Conservation (phyloP, 805 yeast species). For the Pichia cephalocereana region DNA sequence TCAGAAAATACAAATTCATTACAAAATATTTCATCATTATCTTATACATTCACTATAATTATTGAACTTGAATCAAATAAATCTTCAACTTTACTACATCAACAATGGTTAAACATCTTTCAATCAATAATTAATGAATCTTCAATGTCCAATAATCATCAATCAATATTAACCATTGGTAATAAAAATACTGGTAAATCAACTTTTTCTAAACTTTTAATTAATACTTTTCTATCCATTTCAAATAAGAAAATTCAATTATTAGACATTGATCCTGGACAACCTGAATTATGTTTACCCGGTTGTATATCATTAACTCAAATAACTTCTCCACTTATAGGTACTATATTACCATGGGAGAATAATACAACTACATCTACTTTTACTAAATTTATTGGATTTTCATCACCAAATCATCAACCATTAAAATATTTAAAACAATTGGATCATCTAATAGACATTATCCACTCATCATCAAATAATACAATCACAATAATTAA, state of each 20-base stretch:
- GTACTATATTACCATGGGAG: conserved; percentile 23
- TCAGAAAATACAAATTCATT: background rate
- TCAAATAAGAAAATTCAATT: conserved; percentile 29
- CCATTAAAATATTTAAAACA: conserved; percentile 47
- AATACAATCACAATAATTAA: conserved; percentile 39
- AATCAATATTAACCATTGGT: conserved; percentile 39
- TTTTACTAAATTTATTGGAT: conserved; percentile 41
- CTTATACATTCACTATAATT: conserved; percentile 30
- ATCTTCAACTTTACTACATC: conserved; percentile 21
- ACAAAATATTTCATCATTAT: conserved; percentile 3
- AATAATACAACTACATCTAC: conserved; percentile 12
- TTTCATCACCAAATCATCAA: conserved; percentile 54
- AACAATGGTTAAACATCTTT: conserved; percentile 19
- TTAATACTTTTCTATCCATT: conserved; percentile 36
- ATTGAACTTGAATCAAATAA: conserved; percentile 19
- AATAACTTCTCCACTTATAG: conserved; percentile 28
- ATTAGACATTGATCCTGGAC: conserved; percentile 84
- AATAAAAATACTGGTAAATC: conserved; percentile 80
- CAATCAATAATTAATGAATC: background rate
- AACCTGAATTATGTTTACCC: conserved; percentile 68
- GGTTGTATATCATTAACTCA: conserved; percentile 53
- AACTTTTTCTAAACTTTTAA: conserved; percentile 47
- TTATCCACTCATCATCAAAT: conserved; percentile 13
- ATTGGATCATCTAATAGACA: conserved; percentile 31
- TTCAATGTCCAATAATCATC: conserved; percentile 1